Base-by-base conservation (phyloP, 164 flowering plant genomes). In the Piper longum region DNA sequence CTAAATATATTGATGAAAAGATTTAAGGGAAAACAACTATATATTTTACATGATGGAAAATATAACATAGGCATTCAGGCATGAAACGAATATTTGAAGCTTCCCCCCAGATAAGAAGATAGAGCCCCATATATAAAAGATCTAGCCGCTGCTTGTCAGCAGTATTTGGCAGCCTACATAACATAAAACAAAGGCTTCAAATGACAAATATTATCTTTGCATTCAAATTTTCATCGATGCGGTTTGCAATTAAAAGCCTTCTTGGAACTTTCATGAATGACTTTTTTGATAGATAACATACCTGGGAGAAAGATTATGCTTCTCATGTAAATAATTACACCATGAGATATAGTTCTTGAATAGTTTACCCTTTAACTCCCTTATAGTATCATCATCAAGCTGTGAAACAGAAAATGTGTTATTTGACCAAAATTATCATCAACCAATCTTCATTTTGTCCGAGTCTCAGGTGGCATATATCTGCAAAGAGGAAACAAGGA, bases 21-120 rank as follows among this genome's bases (percentile, higher is more conserved):
- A 7, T 16, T 26, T 12, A 54, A 12, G 14, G 36, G 12, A n/a
- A 43, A 44, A 18, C n/a, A 48, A 5, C 44, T 63, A 61, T 68
- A 43, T 63, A 64, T 68, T 88, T 17, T 86, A 95, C 99, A 68
- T 83, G 70, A 62, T 95, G 97, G 76, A 95, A 95, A 63, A 95
- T 89, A 69, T 87, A 95, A 83, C 99, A 91, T 55, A 95, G 59
- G 78, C 99, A 95, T 75, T 95, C 99, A 62, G 99, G 99, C 99
- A 95, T 89, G 72, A 95, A 95, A 16, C 99, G 88, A 42, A 91
- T 69, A 73, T 91, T 95, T 75, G 99, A 91, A 72, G 99, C 95
- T 87, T 95, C 99, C 42, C 99, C 99, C 99, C 99, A 95, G 42
- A 95, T 95, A 68, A 95, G 97, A 71, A 91, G 91, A 82, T 91